Base-by-base conservation (phyloP, 768 basidiomycete genomes). In the Rhizopogon vesiculosus region DNA sequence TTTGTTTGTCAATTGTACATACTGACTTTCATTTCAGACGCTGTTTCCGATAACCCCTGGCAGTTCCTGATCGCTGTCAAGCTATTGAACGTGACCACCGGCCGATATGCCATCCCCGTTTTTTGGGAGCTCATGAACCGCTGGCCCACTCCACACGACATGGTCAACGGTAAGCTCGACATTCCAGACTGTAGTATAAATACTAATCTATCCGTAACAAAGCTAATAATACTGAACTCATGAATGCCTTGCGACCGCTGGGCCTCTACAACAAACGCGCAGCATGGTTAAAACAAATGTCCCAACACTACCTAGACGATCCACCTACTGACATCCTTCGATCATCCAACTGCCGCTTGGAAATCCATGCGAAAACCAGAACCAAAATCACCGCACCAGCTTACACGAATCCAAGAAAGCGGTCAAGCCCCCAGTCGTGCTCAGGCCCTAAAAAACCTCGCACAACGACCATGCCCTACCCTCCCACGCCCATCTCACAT, bases 71-170 rank as follows among this genome's bases (percentile, higher is more conserved):
- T 90, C 18, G 85, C 83, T 1, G 82, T 81, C 6, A 83, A 78
- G 38, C 71, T 91, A 5, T 77, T 91, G 18, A 91, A 91, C 63
- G 84, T 85, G 64, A 89, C 89, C 0, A 69, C 80, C 0, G 87
- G 84, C 13, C 79, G 77, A 61, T 68, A 76, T 13, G 85, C 87
- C 8, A 76, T 87, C 33, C 89, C 89, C 3, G 73, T 85, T 13
- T 87, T 89, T 62, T 81, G 78, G 76, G 66, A 72, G 19, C 72
- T 91, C 28, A 62, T 88, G 15, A 56, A 66, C 5, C 74, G 68
- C 19, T 91, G 86, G 83, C 80, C 82, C 3, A 84, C 78, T 0
- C 78, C 88, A 8, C 70, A 69, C 53, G 74, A 71, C 7, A 74
- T 89, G 42, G 75, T 80, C 13, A 62, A 77, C 61, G 88, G 89